Conservation (phyloP, 2,329 filamentous ascomycete genomes). For the Claviceps sp. region DNA sequence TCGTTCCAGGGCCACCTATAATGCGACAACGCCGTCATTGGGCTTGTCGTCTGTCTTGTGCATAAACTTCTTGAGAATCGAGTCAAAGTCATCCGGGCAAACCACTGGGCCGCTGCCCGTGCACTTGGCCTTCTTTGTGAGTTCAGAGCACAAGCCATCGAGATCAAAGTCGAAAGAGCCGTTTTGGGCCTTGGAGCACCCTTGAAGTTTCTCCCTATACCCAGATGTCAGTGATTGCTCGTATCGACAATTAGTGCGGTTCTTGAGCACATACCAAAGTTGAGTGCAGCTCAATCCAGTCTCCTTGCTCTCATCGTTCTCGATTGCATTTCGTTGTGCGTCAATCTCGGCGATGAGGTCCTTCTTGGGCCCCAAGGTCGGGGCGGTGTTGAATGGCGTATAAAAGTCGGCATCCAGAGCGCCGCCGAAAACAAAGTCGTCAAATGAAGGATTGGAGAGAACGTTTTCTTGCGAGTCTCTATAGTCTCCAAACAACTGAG, state of each 20-base stretch:
- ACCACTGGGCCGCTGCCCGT: constrained; percentile 84
- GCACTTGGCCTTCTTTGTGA: constrained; percentile 92
- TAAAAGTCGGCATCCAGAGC: constrained; percentile 71
- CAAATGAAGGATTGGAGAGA: constrained; percentile 54
- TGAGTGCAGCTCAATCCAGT: constrained; percentile 74
- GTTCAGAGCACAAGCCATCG: constrained; percentile 80
- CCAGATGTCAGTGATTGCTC: constrained; percentile 24
- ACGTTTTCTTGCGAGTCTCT: constrained; percentile 80
- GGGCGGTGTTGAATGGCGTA: constrained; percentile 62
- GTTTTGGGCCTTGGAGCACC: constrained; percentile 72
- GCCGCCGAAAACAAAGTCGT: constrained; percentile 55
- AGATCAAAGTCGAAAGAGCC: constrained; percentile 70
- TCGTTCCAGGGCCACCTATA: background rate
- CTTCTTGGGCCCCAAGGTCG: constrained; percentile 37
- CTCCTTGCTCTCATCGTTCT: constrained; percentile 44
- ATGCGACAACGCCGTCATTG: constrained; percentile 3
- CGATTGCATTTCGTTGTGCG: constrained; percentile 53
- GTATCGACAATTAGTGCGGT: no score
- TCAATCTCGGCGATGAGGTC: constrained; percentile 71
- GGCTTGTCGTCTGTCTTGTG: constrained; percentile 37
- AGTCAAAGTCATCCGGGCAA: constrained; percentile 76
- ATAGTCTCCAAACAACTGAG: constrained; percentile 82
- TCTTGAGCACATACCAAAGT: constrained; percentile 61
- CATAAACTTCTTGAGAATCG: constrained; percentile 54
- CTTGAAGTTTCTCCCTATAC: constrained; percentile 75